Evolutionary conservation across 1,284 basidiomycete genomes (phyloP).

Genomic region (Stygiomarasmius scandens): DNA sequence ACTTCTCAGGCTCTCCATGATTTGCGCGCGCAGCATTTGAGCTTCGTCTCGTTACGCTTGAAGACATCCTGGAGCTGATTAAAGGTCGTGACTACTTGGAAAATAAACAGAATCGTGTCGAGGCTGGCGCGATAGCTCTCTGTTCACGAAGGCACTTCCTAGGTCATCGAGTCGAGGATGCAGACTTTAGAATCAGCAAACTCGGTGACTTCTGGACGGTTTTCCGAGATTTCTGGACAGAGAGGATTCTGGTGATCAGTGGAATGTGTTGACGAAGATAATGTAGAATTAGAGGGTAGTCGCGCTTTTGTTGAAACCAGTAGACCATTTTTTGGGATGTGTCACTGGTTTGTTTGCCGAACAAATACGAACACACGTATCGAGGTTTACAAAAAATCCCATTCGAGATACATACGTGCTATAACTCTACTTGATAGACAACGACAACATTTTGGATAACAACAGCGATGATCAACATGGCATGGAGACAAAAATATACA

Average conservation of each 20-base stretch:
- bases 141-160: not conserved
- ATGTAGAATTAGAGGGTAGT: constrained; percentile 4
- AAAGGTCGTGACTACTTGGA: not conserved
- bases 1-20: constrained; percentile 4
- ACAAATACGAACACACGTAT: not conserved
- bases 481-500: constrained; percentile 2
- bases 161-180: not conserved
- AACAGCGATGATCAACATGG: constrained; percentile 6
- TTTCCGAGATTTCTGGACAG: constrained; percentile 18
- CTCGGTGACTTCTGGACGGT: constrained; percentile 2
- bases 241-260: not conserved
- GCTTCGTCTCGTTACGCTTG: not conserved
- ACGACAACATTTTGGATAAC: too few species aligned
- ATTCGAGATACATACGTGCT: too few species aligned
- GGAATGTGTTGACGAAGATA: constrained; percentile 6
- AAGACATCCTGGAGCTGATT: not conserved
- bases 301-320: constrained; percentile 1
- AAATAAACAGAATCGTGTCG: not conserved
- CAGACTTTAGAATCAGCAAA: not conserved
- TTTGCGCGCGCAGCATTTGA: not conserved
- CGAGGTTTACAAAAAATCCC: too few species aligned
- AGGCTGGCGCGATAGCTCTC: not conserved
- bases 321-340: constrained; percentile 10
- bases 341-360: constrained; percentile 8
- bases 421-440: too few species aligned